Percentiles rank a stretch among this genome's conserved stretches.
Evolutionary conservation across 2,329 filamentous ascomycete genomes (phyloP).

Genomic region (Huntiella moniliformis): DNA sequence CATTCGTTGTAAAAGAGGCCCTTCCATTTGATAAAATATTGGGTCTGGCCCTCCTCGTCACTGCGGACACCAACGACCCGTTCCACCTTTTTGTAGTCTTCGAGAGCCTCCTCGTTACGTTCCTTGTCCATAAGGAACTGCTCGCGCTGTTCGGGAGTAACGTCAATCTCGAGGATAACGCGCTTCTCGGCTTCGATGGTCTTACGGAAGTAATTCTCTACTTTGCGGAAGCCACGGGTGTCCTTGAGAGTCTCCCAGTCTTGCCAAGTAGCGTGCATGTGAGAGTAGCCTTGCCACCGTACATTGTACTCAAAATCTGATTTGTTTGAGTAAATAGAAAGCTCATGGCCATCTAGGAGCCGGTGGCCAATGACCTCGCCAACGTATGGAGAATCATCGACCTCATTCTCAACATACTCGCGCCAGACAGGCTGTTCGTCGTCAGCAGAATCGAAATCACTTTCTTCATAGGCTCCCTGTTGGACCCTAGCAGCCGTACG

Average conservation of each 20-base stretch:
- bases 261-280: constrained; percentile 94
- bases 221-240: constrained; percentile 68
- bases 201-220: constrained; percentile 90
- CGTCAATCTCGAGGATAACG: constrained; percentile 55
- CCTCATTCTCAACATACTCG: constrained; percentile 42
- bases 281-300: constrained; percentile 93
- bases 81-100: constrained; percentile 83
- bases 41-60: constrained; percentile 51
- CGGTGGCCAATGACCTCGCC: constrained; percentile 82
- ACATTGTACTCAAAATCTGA: constrained; percentile 82
- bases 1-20: constrained; percentile 81
- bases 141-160: constrained; percentile 70
- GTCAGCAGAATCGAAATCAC: constrained; percentile 45
- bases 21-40: constrained; percentile 97
- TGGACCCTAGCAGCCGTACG: constrained; percentile 60
- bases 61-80: constrained; percentile 72
- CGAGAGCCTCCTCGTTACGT: constrained; percentile 68
- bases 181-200: constrained; percentile 62
- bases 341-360: constrained; percentile 46
- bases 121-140: constrained; percentile 93
- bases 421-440: constrained; percentile 36
- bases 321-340: constrained; percentile 36
- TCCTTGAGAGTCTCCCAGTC: constrained; percentile 52
- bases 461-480: constrained; percentile 44
- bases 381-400: constrained; percentile 69